Evolutionary conservation across 2,329 filamentous ascomycete species (phyloP).

Genomic region (Colletotrichum echinochloae): DNA sequence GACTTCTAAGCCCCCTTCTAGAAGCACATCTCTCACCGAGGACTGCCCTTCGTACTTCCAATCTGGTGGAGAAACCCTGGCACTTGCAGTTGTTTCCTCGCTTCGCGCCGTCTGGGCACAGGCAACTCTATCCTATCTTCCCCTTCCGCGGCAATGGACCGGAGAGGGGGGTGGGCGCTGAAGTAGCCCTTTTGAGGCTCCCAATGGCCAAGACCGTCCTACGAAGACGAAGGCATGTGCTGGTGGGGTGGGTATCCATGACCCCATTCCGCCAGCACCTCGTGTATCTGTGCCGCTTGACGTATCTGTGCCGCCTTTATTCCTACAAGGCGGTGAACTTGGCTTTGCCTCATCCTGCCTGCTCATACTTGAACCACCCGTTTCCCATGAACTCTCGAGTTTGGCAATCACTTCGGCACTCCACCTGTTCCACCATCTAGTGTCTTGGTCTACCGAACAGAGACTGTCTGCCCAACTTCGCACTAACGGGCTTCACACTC

Average conservation of each 20-base stretch:
- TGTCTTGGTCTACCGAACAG: not conserved
- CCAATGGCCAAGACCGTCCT: conserved; percentile 34
- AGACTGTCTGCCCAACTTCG: not conserved
- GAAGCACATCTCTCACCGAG: conserved; percentile 38
- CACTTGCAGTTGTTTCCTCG: conserved; percentile 35
- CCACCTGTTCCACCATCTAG: conserved; percentile 7
- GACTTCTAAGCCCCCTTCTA: conserved; percentile 39
- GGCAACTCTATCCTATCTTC: conserved; percentile 29
- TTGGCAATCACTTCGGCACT: conserved; percentile 28
- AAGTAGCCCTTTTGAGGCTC: conserved; percentile 34
- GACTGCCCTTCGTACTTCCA: conserved; percentile 27
- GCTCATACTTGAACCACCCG: conserved; percentile 37
- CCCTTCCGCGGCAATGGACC: conserved; percentile 22
- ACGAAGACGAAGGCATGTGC: conserved; percentile 40
- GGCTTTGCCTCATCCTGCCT: conserved; percentile 29
- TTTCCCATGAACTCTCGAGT: conserved; percentile 29
- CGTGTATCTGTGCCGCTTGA: conserved; percentile 39
- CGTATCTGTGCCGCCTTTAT: conserved; percentile 27
- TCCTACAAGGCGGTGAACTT: conserved; percentile 38
- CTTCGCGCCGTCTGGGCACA: conserved; percentile 38
- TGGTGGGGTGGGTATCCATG: conserved; percentile 36
- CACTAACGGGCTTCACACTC: conserved; percentile 14
- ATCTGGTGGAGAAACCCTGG: conserved; percentile 27
- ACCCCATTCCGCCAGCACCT: conserved; percentile 30
- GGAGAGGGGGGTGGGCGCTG: conserved; percentile 6